Evolutionary conservation across 2,329 filamentous ascomycete genomes (phyloP), one percentile per base, ranked within the genome.

Genomic region (Fusarium sp.): DNA sequence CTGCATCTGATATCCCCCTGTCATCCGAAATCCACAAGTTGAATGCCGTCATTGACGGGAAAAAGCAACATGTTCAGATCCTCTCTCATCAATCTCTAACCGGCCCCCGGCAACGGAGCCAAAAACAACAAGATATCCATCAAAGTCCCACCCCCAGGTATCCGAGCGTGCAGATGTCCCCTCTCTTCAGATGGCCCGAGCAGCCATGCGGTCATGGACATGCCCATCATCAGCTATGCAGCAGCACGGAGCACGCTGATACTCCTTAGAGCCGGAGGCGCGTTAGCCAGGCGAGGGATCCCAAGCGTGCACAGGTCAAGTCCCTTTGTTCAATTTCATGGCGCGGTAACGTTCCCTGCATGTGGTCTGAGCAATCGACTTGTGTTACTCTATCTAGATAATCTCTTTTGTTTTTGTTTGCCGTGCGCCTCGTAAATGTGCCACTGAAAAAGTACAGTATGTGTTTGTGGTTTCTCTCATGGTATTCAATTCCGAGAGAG

Each of bases 341-440:
- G 14, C 35, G 27, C 32, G 22, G 43, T 56, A 25, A 20, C n/a
- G 11, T 59, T 59, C 22, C 40, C 20, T 43, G 37, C 33, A 59
- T 59, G 30, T 32, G 59, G 32, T 40, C 35, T 40, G 61, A 56
- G 45, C 35, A 37, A 52, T 62, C 63, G 50, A 43, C 27, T 65
- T 63, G 61, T 72, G 61, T 47, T 61, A 27, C 71, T 74, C 71
- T 74, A 69, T 74, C 58, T 72, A 74, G 37, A 60, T 43, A 30
- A 64, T 47, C 56, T 74, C 58, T 32, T 64, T 71, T 45, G 57
- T 63, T 37, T 66, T 74, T 70, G 52, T 63, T 65, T 65, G 47
- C 65, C 72, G 60, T 74, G 43, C 69, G 62, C 66, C 72, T 72
- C 62, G 27, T 72, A 33, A 74, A 38, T 64, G 43, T 62, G 62